Evolutionary conservation across 345 rosid species (phyloP), one percentile per base, ranked within the genome.

Genomic region (Populus nigra): DNA sequence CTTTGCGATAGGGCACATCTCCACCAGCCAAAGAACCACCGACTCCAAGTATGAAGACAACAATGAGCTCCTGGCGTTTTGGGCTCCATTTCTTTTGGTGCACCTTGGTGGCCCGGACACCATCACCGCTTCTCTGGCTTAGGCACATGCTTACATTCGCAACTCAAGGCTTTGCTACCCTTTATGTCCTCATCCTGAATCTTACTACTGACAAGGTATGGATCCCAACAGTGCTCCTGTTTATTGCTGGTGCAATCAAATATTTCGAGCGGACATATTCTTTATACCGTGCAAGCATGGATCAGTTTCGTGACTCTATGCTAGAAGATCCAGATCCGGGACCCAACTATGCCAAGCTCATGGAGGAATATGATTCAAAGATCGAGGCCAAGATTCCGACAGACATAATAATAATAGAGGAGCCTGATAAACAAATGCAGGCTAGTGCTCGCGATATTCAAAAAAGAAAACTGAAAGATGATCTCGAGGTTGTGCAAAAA

Each of bases 261-360:
- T 90, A 91, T 50, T 81, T 82, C 11, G 97, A 92, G 86, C 77
- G 94, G 80, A 89, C 88, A 11, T 82, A 76, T 2, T 91, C 91
- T 9, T 47, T 88, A 76, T 88, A 85, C 75, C 87, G 84, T 31
- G 91, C 92, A 1, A 92, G 92, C 78, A 63, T 84, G 84, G 91
- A 88, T 25, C 85, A 76, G 39, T 90, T 89, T 66, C 88, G 88
- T 33, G 86, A 90, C 10, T 87, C 90, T 61, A 89, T 88, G 89
- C 83, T 90, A 75, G 74, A 82, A 76, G 83, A 78, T 5, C 85
- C 97, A 12, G 90, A 89, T 68, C 87, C 91, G 0, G 91, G 96
- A 17, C 91, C 90, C 8, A 89, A 90, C 71, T 92, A 83, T 12
- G 91, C 89, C 0, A 88, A 87, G 83, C 87, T 90, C 57, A 91